These are phyloP conservation scores for Leccinum cinnamomeum DNA, from an alignment of 1,284 basidiomycete species.

Conservation along the genomic window DNA sequence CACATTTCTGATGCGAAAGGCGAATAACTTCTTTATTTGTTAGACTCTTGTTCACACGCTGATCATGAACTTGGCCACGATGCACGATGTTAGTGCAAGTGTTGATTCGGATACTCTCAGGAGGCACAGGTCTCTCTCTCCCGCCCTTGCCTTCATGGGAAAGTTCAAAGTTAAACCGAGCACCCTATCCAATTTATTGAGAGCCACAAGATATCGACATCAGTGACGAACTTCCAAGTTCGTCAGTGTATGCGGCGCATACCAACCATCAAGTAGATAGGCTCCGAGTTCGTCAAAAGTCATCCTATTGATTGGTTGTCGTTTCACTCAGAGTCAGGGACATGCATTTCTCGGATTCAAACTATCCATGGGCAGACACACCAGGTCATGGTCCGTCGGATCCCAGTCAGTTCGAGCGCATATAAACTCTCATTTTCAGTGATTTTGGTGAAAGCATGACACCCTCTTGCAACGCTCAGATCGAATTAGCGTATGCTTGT, in stretches of 20 bases:
- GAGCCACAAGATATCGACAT: not conserved
- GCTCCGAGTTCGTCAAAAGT: not conserved
- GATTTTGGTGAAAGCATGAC: not conserved
- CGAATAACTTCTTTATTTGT: not conserved
- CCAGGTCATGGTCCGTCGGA: not conserved
- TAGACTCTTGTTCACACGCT: not conserved
- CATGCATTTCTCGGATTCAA: not conserved
- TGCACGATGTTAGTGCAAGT: not conserved
- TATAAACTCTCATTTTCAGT: not conserved
- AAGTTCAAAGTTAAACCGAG: not conserved
- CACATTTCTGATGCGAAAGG: not conserved
- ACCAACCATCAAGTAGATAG: not conserved
- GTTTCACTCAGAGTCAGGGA: not conserved
- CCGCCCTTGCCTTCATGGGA: not conserved
- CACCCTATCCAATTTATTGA: not conserved
- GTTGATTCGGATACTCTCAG: not conserved
- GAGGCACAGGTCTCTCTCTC: not conserved
- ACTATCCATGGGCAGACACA: not conserved
- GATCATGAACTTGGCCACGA: not conserved
- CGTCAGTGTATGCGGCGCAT: not conserved
- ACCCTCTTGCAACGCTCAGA: not conserved
- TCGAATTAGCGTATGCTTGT: not conserved
- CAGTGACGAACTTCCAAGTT: not conserved
- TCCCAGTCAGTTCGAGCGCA: not conserved
- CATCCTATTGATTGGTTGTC: not conserved